phyloP scores from a whole-genome alignment of 2,329 filamentous ascomycete genomes.

The Diplodia scrobiculata region DNA sequence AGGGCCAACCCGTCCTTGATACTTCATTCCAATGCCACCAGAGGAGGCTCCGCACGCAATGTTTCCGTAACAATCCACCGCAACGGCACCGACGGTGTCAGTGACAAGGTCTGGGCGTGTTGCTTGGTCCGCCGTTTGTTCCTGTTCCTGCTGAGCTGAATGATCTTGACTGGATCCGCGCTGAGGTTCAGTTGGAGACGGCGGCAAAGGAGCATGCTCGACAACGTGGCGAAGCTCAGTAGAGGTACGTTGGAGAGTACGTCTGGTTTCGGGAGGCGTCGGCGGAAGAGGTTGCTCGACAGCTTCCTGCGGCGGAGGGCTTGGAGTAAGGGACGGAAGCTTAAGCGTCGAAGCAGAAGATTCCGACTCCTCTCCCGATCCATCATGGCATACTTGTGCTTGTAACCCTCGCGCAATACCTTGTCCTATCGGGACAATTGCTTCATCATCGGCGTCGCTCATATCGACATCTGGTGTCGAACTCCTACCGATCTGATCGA shows the following conservation, averaged over 20 bases:
- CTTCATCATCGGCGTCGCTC: constrained; percentile 34
- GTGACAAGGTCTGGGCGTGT: constrained; percentile 68
- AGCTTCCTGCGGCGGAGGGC: constrained; percentile 30
- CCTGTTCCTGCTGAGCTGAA: neutral
- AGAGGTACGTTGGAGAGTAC: neutral
- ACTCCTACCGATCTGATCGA: neutral
- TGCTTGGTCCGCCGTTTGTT: neutral
- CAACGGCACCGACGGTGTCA: constrained; percentile 95
- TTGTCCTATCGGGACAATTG: neutral
- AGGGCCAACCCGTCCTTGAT: constrained; percentile 84
- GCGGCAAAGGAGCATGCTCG: constrained; percentile 18
- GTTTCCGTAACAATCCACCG: constrained; percentile 78
- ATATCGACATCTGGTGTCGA: constrained; percentile 28
- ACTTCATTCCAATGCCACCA: constrained; percentile 98
- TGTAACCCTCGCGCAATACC: neutral
- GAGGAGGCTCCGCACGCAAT: constrained; percentile 96
- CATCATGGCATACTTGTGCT: constrained; percentile 40
- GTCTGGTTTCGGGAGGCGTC: neutral
- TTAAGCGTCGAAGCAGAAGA: constrained; percentile 37
- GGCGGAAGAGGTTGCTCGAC: constrained; percentile 12
- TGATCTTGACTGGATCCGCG: neutral
- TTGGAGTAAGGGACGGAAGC: constrained; percentile 34
- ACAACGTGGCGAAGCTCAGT: constrained; percentile 20
- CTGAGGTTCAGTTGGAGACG: neutral
- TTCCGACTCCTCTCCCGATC: constrained; percentile 40